Percentiles rank a stretch among this genome's conserved stretches.
Conservation (phyloP, 148 eudicot genomes). For the Persicaria maculosa region DNA sequence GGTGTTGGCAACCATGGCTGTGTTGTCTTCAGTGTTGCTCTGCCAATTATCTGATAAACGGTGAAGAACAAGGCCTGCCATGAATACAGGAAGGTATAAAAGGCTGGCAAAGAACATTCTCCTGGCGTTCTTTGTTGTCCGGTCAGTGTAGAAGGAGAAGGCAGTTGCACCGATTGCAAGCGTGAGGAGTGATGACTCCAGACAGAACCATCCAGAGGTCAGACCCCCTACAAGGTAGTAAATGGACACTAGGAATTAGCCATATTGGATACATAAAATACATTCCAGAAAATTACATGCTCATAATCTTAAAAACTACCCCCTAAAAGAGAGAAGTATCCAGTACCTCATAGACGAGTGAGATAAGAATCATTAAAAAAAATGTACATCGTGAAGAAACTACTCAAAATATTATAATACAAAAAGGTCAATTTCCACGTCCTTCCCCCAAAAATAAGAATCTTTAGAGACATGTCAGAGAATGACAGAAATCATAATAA, state of each 20-base stretch:
- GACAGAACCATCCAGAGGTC: conserved; percentile 93
- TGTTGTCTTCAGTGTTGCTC: conserved; percentile 17
- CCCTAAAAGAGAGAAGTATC: neutral
- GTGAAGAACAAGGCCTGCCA: conserved; percentile 87
- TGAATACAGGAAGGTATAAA: conserved; percentile 88
- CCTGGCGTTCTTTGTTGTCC: conserved; percentile 65
- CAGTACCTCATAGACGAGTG: neutral
- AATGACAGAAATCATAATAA: neutral
- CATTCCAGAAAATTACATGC: neutral
- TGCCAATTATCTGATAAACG: conserved; percentile 53
- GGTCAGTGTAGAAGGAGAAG: conserved; percentile 52
- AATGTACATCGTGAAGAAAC: neutral
- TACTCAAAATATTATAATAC: neutral
- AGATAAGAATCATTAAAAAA: neutral
- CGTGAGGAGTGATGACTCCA: conserved; percentile 74
- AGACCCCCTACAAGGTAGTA: conserved; percentile 59
- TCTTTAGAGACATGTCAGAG: neutral
- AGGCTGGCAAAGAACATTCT: conserved; percentile 98
- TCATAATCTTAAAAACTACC: neutral
- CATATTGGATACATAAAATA: neutral
- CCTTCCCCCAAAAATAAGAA: neutral
- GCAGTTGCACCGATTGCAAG: conserved; percentile 73
- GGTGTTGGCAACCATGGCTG: conserved; percentile 8
- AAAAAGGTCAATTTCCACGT: neutral
- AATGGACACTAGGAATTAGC: neutral